These are phyloP conservation scores for Raffaelea albimanens DNA, from an alignment of 2,329 filamentous ascomycete species.

Conservation along the genomic window DNA sequence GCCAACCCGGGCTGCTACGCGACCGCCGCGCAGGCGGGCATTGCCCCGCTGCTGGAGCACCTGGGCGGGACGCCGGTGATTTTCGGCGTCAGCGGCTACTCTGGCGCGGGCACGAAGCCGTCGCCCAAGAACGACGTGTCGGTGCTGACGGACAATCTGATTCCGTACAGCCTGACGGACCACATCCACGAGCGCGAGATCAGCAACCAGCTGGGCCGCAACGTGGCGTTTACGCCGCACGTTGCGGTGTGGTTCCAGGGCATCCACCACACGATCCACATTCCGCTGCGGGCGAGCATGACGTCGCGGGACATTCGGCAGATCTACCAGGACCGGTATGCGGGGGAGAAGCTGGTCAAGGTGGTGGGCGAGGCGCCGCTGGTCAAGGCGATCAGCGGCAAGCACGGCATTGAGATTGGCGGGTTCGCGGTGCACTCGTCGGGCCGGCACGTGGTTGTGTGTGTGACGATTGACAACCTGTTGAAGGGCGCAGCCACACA, in stretches of 20 bases:
- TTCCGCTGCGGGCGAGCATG: conserved; percentile 80
- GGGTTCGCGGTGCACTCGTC: conserved; percentile 87
- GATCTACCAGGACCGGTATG: conserved; percentile 92
- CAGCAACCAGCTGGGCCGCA: conserved; percentile 58
- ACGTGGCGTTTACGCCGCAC: conserved; percentile 83
- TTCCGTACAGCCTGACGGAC: conserved; percentile 83
- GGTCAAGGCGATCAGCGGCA: conserved; percentile 75
- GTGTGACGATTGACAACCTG: conserved; percentile 87
- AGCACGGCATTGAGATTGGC: conserved; percentile 88
- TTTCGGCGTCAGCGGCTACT: conserved; percentile 91
- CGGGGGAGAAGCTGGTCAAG: conserved; percentile 91
- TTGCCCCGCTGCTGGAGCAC: conserved; percentile 69
- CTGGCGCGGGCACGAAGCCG: conserved; percentile 88
- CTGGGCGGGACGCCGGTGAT: conserved; percentile 71
- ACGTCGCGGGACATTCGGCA: conserved; percentile 85
- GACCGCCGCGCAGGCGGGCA: conserved; percentile 82
- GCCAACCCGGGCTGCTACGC: conserved; percentile 93
- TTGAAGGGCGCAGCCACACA: conserved; percentile 90
- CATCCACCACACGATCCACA: conserved; percentile 84
- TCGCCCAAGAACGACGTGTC: conserved; percentile 87
- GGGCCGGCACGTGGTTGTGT: conserved; percentile 88
- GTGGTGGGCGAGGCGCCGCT: conserved; percentile 78
- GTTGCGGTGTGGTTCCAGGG: conserved; percentile 97
- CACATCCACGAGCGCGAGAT: conserved; percentile 96
- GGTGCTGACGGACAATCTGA: conserved; percentile 74